Conservation (phyloP, 345 rosid genomes). For the Balakata baccata region DNA sequence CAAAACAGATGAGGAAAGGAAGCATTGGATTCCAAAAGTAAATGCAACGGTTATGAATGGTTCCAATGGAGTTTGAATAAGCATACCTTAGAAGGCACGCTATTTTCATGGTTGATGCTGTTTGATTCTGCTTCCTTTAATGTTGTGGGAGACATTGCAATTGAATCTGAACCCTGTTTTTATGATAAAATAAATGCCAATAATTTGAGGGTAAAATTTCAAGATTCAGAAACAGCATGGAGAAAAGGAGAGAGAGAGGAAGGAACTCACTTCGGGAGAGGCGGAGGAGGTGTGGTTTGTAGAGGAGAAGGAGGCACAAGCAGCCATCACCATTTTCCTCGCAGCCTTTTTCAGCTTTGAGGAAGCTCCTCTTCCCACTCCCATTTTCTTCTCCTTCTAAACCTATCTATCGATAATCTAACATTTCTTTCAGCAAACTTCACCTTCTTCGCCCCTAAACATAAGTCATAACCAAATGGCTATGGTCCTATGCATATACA, state of each 20-base stretch:
- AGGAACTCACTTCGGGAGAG: conserved; percentile 38
- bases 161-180: conserved; percentile 41
- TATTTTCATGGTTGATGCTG: conserved; percentile 24
- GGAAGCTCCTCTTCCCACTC: conserved; percentile 38
- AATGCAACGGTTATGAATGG: background rate
- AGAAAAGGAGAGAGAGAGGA: background rate
- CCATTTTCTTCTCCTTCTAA: conserved; percentile 21
- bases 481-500: background rate
- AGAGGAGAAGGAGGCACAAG: conserved; percentile 62
- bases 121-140: conserved; percentile 25
- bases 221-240: too few species aligned
- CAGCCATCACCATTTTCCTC: conserved; percentile 58
- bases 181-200: too few species aligned
- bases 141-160: conserved; percentile 23
- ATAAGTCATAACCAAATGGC: too few species aligned
- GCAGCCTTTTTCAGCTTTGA: conserved; percentile 63
- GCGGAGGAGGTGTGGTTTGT: background rate
- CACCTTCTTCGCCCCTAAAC: background rate
- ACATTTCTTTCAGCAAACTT: background rate
- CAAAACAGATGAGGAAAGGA: background rate
- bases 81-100: conserved; percentile 45
- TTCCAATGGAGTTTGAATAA: too few species aligned
- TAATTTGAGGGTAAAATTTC: too few species aligned
- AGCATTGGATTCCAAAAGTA: conserved; percentile 47
- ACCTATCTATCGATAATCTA: background rate